Conservation (phyloP, 495 filamentous ascomycete species). For the Bacidia gigantensis region DNA sequence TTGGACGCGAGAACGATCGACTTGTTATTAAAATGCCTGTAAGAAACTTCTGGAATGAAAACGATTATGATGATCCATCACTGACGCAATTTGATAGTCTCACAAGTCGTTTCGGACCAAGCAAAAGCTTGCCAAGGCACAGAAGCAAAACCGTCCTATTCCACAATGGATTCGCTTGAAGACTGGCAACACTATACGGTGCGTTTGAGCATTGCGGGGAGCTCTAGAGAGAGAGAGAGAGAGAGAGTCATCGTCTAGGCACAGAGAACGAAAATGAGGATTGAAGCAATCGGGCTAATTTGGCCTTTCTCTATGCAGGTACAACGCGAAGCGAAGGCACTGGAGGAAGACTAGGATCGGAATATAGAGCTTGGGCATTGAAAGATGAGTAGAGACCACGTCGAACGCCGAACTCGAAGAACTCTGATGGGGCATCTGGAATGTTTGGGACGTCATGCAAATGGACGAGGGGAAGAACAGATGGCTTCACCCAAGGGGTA, state of each 20-base stretch:
- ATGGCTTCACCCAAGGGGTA: too few relatives aligned
- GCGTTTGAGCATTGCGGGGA: slow-evolving; percentile 25
- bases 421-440: too few relatives aligned
- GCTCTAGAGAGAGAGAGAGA: too few relatives aligned
- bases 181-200: slow-evolving; percentile 98
- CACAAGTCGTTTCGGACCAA: slow-evolving; percentile 99
- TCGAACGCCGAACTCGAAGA: too few relatives aligned
- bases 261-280: too few relatives aligned
- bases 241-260: neutral
- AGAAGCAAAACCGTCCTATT: slow-evolving; percentile 98
- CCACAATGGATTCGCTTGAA: slow-evolving; percentile 98
- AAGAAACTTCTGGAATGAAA: neutral
- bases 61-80: neutral
- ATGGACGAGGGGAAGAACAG: too few relatives aligned
- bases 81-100: slow-evolving; percentile 16
- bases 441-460: too few relatives aligned
- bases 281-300: too few relatives aligned
- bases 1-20: neutral
- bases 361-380: slow-evolving; percentile 46
- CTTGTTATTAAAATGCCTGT: neutral
- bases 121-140: slow-evolving; percentile 99
- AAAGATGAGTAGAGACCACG: neutral
- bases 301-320: slow-evolving; percentile 46
- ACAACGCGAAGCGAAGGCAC: slow-evolving; percentile 99
- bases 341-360: slow-evolving; percentile 99